A percentile compares a stretch with the other conserved stretches of the same genome.
phyloP scores from a whole-genome alignment of 192 early-diverging fungal species.

The Chytriomyces sp. region DNA sequence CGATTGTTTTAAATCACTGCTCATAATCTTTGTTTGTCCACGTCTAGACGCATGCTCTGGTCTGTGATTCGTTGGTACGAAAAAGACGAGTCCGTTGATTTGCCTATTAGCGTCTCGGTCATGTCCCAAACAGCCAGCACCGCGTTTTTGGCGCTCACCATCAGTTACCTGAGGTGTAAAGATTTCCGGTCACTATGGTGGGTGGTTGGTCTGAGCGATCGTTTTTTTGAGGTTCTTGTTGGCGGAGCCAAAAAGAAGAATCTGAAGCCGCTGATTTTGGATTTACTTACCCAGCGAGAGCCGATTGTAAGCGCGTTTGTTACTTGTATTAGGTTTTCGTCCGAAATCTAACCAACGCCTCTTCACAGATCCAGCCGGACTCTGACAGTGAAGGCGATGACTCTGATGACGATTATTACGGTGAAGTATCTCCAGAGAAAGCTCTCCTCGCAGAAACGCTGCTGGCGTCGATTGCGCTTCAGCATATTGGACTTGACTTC shows the following conservation, averaged over 20 bases:
- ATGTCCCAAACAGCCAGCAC: conserved; percentile 50
- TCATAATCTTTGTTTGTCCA: neutral
- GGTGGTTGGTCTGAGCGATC: conserved; percentile 51
- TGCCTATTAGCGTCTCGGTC: conserved; percentile 15
- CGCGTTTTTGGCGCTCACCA: conserved; percentile 44
- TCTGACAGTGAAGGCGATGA: conserved; percentile 31
- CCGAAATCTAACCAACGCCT: neutral
- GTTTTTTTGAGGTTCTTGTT: conserved; percentile 54
- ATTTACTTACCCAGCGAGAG: conserved; percentile 44
- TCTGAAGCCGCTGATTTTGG: conserved; percentile 43
- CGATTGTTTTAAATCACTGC: neutral
- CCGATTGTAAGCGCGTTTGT: conserved; percentile 40
- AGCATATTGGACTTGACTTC: conserved; percentile 50
- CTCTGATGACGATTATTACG: conserved; percentile 40
- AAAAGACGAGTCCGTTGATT: conserved; percentile 19
- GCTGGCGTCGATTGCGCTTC: conserved; percentile 36
- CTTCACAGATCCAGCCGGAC: conserved; percentile 42
- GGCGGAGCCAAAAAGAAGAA: conserved; percentile 44
- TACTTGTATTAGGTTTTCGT: conserved; percentile 10
- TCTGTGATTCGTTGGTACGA: conserved; percentile 51
- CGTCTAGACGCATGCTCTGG: conserved; percentile 49
- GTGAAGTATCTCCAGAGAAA: conserved; percentile 42
- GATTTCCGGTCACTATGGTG: conserved; percentile 44
- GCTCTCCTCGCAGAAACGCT: conserved; percentile 40
- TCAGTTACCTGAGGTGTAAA: conserved; percentile 36